Percentiles rank a stretch among this genome's conserved stretches.
Evolutionary conservation across 2,329 filamentous ascomycete genomes (phyloP).

Genomic region (Cryphonectria carpinicola): DNA sequence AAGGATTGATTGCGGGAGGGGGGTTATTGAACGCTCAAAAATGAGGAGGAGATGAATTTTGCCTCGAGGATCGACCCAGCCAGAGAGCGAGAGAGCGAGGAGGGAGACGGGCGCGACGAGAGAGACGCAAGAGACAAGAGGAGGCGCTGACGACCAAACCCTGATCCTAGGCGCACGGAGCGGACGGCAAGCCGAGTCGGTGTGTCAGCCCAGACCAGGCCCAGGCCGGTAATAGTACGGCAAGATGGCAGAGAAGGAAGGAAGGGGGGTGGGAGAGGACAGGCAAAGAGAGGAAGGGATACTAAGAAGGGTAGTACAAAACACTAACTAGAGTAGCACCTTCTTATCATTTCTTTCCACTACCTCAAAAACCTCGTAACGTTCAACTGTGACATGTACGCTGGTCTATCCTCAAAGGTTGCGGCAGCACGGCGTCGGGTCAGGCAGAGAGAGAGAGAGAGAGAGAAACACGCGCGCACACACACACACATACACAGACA

Average conservation of each 20-base stretch:
- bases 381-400: background rate
- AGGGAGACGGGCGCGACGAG: background rate
- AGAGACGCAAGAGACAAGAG: background rate
- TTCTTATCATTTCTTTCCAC: background rate
- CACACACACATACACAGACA: background rate
- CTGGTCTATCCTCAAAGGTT: background rate
- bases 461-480: background rate
- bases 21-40: background rate
- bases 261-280: background rate
- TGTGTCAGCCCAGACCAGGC: slow-evolving; percentile 12
- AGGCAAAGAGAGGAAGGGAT: background rate
- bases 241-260: background rate
- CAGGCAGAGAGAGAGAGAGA: background rate
- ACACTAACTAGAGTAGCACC: background rate
- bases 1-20: slow-evolving; percentile 6
- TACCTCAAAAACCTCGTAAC: background rate
- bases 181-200: slow-evolving; percentile 21
- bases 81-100: background rate
- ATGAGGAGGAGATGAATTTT: slow-evolving; percentile 3
- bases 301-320: background rate
- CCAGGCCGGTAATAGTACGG: slow-evolving; percentile 15
- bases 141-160: slow-evolving; percentile 3
- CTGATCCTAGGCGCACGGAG: slow-evolving; percentile 20
- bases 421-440: background rate
- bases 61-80: background rate